Base-by-base conservation (phyloP, 371 early-diverging fungal species). In the Mucor saturninus region DNA sequence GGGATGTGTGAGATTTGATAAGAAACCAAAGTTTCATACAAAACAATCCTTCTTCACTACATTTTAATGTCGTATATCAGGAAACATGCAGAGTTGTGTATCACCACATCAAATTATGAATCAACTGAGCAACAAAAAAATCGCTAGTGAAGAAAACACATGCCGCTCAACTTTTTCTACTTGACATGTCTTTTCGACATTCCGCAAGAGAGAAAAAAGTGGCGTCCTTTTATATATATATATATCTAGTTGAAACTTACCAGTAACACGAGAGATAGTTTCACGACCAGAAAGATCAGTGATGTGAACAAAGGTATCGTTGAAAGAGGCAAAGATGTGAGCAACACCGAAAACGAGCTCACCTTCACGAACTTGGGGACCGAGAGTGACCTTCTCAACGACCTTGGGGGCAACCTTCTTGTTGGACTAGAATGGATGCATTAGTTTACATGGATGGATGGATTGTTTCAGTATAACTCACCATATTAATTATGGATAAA, bases 271-370 rank as follows among this genome's bases (percentile, higher is more conserved):
- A 80, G 91, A 87, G 81, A 99, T 97, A 83, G 99, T 99, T 89
- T 99, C 99, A 78, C 97, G 92, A 54, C 99, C 99, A 67, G 99
- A 96, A 72, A 99, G 85, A 96, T 99, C 99, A 65, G 99, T 99
- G 69, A 99, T 93, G 89, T 99, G 99, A 73, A 93, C 86, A 76
- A 99, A 98, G 74, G 99, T 99, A 83, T 99, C 99, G 93, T 99
- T 99, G 93, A 95, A 98, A 56, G 96, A 94, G 77, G 99, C 99
- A 73, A 93, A 98, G 84, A 99, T 99, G 93, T 98, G 99, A 67
- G 98, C 99, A 86, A 99, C 99, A 75, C 99, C 99, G 73, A 99
- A 98, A 72, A 99, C 98, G 79, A 93, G 89, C 87, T 99, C 98
- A 76, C 98, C 98, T 75, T 95, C 96, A 76, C 94, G 93, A 82